Evolutionary conservation across 2,329 filamentous ascomycete species (phyloP).

Genomic region (Fusarium sp.): DNA sequence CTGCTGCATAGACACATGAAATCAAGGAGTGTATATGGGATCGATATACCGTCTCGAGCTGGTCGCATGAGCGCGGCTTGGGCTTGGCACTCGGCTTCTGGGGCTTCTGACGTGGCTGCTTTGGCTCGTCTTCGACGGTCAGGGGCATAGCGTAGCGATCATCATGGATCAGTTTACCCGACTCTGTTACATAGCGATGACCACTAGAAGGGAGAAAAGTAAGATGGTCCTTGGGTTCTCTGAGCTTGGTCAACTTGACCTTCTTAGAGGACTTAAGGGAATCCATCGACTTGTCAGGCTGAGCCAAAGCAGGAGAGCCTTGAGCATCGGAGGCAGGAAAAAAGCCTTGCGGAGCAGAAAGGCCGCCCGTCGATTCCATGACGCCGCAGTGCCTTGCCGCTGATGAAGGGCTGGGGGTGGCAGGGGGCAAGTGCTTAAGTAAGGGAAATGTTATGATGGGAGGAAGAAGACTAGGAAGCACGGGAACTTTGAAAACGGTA

Average conservation of each 20-base stretch:
- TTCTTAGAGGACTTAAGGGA: neutral
- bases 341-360: constrained; percentile 4
- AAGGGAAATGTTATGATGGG: neutral
- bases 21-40: neutral
- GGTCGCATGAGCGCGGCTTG: constrained; percentile 13
- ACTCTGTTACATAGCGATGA: constrained; percentile 21
- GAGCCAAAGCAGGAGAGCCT: neutral
- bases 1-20: neutral
- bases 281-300: neutral
- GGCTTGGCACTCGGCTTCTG: constrained; percentile 7
- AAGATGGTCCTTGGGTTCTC: constrained; percentile 22
- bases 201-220: neutral
- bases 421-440: neutral
- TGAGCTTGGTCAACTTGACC: constrained; percentile 14
- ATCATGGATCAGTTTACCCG: constrained; percentile 10
- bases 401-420: neutral
- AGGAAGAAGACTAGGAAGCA: neutral
- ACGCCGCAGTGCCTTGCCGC: neutral
- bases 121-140: neutral
- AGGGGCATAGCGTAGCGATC: constrained; percentile 23
- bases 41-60: constrained; percentile 28
- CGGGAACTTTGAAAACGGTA: neutral
- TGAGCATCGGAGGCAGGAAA: constrained; percentile 15
- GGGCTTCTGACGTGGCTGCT: constrained; percentile 16
- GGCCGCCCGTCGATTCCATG: constrained; percentile 5